Evolutionary conservation across 352 stramenopile species (phyloP).

Genomic region (Phytophthora rubi): DNA sequence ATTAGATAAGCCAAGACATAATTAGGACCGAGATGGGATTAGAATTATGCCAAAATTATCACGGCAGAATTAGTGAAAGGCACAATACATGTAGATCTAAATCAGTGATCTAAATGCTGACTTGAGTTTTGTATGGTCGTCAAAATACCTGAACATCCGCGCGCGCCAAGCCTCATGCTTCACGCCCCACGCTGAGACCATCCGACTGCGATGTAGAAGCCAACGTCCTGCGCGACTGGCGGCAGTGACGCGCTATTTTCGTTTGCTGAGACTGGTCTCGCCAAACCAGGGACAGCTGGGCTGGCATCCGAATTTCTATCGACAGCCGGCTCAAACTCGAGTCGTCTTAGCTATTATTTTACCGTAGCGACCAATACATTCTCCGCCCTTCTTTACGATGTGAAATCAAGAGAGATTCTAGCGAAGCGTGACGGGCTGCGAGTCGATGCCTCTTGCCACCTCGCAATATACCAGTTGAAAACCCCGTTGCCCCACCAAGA

Average conservation of each 20-base stretch:
- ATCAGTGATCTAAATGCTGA: not conserved
- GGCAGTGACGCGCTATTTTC: not conserved
- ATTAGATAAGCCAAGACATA: too few relatives aligned
- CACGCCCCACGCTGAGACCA: not conserved
- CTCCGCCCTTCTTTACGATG: not conserved
- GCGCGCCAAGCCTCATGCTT: not conserved
- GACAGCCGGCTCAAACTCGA: not conserved
- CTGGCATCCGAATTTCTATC: not conserved
- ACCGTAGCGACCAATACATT: not conserved
- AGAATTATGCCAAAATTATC: too few relatives aligned
- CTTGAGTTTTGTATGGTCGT: not conserved
- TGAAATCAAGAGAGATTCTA: not conserved
- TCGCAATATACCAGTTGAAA: not conserved
- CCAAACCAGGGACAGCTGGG: not conserved
- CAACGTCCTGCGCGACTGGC: not conserved
- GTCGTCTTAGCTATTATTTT: too few relatives aligned
- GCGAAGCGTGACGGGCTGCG: not conserved
- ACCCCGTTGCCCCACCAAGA: not conserved
- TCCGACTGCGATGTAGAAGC: not conserved
- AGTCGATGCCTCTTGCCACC: not conserved
- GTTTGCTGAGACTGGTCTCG: not conserved
- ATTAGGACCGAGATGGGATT: too few relatives aligned
- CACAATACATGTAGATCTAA: not conserved
- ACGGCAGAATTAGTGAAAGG: too few relatives aligned
- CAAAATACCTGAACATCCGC: not conserved